Base-by-base conservation (phyloP, 345 rosid genomes). In the Eutrema yunnanense region DNA sequence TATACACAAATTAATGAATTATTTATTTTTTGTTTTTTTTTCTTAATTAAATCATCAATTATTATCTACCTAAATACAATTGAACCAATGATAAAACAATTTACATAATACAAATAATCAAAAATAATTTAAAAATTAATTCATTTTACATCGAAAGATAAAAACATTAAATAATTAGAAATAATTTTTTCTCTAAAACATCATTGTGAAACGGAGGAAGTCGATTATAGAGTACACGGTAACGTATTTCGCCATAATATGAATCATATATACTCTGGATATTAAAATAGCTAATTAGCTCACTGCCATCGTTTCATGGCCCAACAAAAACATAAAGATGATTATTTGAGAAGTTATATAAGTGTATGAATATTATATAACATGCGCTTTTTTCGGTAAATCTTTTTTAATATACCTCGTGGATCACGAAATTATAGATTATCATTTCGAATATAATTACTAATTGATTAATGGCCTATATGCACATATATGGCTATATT, bases 361-460 rank as follows among this genome's bases (percentile, higher is more conserved):
- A 40, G 4, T 49, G 50, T 42, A 42, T 61, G 50, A 27, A 27
- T 6, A 34, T 34, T 50, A 27, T 27, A 33, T 36, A 67, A 44
- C 22, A 12, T 19, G 44, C 34, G 8, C 16, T 22, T 53, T 57
- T 69, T 13, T 5, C 41, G 59, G 5, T 9, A 32, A 53, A 29
- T n/a, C 40, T 9, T 8, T 27, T 5, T 10, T 16, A 70, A 59
- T 5, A 57, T 48, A 38, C 65, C 65, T 69, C 73, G 73, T 69
- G 73, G 65, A 69, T 37, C 67, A 70, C 66, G 58, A 58, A 33
- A 36, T 41, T n/a, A 13, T 69, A 46, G 4, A 44, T 56, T 58
- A 69, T 36, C 58, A 47, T 69, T 69, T 69, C 73, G 6, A 11
- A 14, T 27, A 12, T 1, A 32, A 30, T 4, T 69, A 34, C 7